Evolutionary conservation across 345 rosid species (phyloP).

Genomic region (Linum trigynum): DNA sequence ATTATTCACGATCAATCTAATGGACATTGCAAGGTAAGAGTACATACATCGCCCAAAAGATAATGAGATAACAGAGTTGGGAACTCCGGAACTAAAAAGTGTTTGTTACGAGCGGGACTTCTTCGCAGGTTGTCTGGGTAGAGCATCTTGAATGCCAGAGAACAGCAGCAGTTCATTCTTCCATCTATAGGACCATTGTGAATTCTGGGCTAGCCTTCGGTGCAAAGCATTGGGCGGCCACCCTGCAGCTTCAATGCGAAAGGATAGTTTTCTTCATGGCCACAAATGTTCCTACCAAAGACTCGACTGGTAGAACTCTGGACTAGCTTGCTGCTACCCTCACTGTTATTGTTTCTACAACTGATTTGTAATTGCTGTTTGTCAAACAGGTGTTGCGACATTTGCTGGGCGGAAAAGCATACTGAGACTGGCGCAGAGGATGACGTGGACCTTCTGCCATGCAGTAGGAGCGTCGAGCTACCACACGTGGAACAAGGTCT

Average conservation of each 20-base stretch:
- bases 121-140: slow-evolving; percentile 77
- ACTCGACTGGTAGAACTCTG: slow-evolving; percentile 54
- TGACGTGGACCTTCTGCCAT: slow-evolving; percentile 73
- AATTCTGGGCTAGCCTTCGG: slow-evolving; percentile 89
- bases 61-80: too few relatives aligned
- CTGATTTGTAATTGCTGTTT: not conserved
- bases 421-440: slow-evolving; percentile 76
- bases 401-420: slow-evolving; percentile 95
- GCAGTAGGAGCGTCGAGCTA: slow-evolving; percentile 96
- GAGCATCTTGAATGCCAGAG: slow-evolving; percentile 86
- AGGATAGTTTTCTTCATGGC: slow-evolving; percentile 97
- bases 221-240: slow-evolving; percentile 84
- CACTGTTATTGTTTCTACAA: not conserved
- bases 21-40: slow-evolving; percentile 74
- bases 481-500: slow-evolving; percentile 74
- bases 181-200: slow-evolving; percentile 64
- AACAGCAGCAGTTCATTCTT: slow-evolving; percentile 38
- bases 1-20: slow-evolving; percentile 81
- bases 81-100: too few relatives aligned
- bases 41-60: not conserved
- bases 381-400: slow-evolving; percentile 62
- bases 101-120: not conserved
- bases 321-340: not conserved
- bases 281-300: slow-evolving; percentile 95
- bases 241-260: slow-evolving; percentile 83